Evolutionary conservation across 2,329 filamentous ascomycete genomes (phyloP).

Genomic region (Nannizziopsis barbatae): DNA sequence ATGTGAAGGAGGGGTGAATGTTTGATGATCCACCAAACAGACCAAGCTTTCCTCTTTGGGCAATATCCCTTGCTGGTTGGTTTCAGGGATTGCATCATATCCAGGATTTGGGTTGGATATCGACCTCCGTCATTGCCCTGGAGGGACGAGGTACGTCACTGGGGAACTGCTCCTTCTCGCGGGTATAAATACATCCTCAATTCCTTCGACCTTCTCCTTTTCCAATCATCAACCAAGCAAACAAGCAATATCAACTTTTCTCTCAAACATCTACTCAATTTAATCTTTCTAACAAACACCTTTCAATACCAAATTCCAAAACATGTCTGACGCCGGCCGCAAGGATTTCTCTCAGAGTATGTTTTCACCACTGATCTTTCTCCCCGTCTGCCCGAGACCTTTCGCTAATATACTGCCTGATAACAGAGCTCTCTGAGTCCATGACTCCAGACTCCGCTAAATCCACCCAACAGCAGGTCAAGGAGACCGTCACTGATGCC

Average conservation of each 20-base stretch:
- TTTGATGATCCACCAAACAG: background rate
- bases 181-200: slow-evolving; percentile 8
- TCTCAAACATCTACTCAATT: background rate
- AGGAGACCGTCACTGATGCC: slow-evolving; percentile 46
- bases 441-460: slow-evolving; percentile 50
- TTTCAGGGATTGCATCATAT: slow-evolving; percentile 8
- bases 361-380: slow-evolving; percentile 12
- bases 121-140: background rate
- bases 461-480: slow-evolving; percentile 49
- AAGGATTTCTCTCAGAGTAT: slow-evolving; percentile 48
- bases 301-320: slow-evolving; percentile 19
- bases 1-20: background rate
- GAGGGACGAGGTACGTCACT: slow-evolving; percentile 2
- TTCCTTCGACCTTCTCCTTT: background rate
- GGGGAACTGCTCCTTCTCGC: background rate
- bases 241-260: background rate
- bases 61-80: background rate
- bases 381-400: background rate
- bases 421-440: slow-evolving; percentile 45
- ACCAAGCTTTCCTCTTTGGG: slow-evolving; percentile 3
- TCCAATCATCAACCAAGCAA: background rate
- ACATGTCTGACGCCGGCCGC: slow-evolving; percentile 52
- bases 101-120: slow-evolving; percentile 7
- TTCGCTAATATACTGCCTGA: slow-evolving; percentile 17
- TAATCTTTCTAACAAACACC: background rate